Base-by-base conservation (phyloP, 2,329 filamentous ascomycete genomes). In the Stachybotrys echinatus region DNA sequence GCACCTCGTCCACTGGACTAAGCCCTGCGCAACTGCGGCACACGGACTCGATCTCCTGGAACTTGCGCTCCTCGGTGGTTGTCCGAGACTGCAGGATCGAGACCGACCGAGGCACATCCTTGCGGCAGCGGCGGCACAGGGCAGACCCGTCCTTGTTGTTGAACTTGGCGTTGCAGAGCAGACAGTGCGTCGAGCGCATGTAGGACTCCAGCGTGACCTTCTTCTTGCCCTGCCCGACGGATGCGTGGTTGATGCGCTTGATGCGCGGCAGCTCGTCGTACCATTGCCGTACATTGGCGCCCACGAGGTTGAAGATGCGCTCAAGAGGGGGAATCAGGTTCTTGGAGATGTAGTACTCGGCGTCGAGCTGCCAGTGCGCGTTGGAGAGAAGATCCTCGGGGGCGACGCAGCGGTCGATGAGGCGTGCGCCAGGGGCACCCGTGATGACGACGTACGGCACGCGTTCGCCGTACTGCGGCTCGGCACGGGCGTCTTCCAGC, bases 181-280 rank as follows among this genome's bases (percentile, higher is more conserved):
- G 69, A 64, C 94, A 99, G 3, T 84, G 81, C 0, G 85, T 87
- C 0, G 84, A 84, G 55, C 82, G 86, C 84, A 97, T 87, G 69
- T 96, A 99, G n/a, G 83, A 87, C 62, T 97, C 94, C n/a, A 99
- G 78, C 0, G 91, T 96, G 65, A 81, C 87, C 62, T 80, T 85
- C 58, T 70, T 70, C 60, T 53, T 58, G 57, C 58, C 62, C 3
- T 50, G 54, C 18, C 22, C 60, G 50, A 64, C 62, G 44, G 61
- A 52, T 58, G 65, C 40, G 49, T 65, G 54, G 49, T 64, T 80
- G 43, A 92, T 81, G 8, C 87, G 84, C 62, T 91, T 88, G 19
- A 94, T 77, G 65, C 95, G 96, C 43, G 92, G 92, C 90, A 97
- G 95, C 68, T 96, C 91, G 55, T 96, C 90, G 62, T 91, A 97